Evolutionary conservation across 1,284 basidiomycete species (phyloP), one percentile per base, ranked within the genome.

Genomic region (Baeospora myosura): DNA sequence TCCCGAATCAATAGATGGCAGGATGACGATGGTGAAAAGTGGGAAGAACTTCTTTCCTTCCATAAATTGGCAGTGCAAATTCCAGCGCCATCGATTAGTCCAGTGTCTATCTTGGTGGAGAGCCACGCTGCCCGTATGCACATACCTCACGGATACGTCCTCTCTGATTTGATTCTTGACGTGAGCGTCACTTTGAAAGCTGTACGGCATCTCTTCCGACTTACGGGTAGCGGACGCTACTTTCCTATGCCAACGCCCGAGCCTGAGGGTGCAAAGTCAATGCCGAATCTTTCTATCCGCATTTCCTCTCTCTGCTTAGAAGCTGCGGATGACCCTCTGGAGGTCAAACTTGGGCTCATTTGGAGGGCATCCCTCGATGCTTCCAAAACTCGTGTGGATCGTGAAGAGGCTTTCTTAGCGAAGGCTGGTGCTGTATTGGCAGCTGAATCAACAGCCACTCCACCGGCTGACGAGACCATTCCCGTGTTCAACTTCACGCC

Each of bases 291-390:
- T 31, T 64, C 65, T 2, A 58, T 97, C 40, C 69, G 64, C 24
- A 64, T 94, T 30, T 68, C 76, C 18, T 68, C 67, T 36, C 49
- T 90, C 32, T 76, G 74, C 52, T 59, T 92, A 4, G 93, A 98
- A 60, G 84, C 82, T n/a, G 77, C 81, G 18, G 95, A 98, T 58
- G 88, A 95, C 56, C 77, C 83, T 0, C 78, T 97, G 43, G 95
- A 98, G 62, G 78, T 79, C 18, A 78, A 73, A 47, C 62, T 98
- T 24, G 87, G 81, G 38, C 68, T 88, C 10, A 87, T 92, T 26
- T 90, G 81, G 74, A 74, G 78, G 42, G 76, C 81, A 24, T 93
- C 92, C 0, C 63, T 77, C 28, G 77, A 81, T 36, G 93, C 93
- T 45, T 81, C 85, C 38, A 73, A 72, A 41, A 72, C 78, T n/a